phyloP scores from a whole-genome alignment of 129 eudicot species.

The Helichrysum umbraculigerum region DNA sequence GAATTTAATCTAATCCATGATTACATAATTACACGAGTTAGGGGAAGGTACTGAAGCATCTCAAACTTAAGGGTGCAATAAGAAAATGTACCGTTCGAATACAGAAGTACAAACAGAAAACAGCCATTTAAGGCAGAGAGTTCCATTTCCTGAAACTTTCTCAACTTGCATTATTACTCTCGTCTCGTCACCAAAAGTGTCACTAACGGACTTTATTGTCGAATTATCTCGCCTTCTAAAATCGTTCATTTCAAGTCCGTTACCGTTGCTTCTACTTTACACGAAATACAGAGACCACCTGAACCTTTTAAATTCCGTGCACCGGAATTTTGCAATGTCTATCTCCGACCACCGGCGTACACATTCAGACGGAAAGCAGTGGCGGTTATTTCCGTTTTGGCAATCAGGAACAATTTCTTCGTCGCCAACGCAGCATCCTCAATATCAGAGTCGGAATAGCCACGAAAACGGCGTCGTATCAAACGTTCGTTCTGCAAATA shows the following conservation, averaged over 20 bases:
- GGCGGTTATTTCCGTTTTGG: slow-evolving; percentile 69
- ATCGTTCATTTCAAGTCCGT: slow-evolving; percentile 22
- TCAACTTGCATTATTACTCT: neutral
- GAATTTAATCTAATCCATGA: no score
- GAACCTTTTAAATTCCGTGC: slow-evolving; percentile 17
- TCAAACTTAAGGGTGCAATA: slow-evolving; percentile 2
- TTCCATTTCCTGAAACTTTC: slow-evolving; percentile 28
- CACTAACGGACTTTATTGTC: slow-evolving; percentile 31
- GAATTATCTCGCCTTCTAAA: neutral
- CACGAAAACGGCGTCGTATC: slow-evolving; percentile 35
- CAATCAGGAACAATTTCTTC: slow-evolving; percentile 54
- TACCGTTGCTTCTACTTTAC: slow-evolving; percentile 1
- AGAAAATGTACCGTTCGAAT: slow-evolving; percentile 23
- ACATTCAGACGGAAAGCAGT: slow-evolving; percentile 42
- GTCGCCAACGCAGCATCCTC: slow-evolving; percentile 58
- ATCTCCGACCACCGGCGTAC: slow-evolving; percentile 36
- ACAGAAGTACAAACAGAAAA: slow-evolving; percentile 36
- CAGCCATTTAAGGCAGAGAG: slow-evolving; percentile 26
- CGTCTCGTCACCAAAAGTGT: slow-evolving; percentile 23
- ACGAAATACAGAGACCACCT: slow-evolving; percentile 5
- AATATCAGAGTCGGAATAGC: slow-evolving; percentile 35
- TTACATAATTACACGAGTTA: no score
- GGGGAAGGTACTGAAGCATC: neutral
- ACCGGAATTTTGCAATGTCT: slow-evolving; percentile 47
- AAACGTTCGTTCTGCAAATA: slow-evolving; percentile 28